Evolutionary conservation across 2,329 filamentous ascomycete genomes (phyloP).

Genomic region (Orbilia blumenaviensis): DNA sequence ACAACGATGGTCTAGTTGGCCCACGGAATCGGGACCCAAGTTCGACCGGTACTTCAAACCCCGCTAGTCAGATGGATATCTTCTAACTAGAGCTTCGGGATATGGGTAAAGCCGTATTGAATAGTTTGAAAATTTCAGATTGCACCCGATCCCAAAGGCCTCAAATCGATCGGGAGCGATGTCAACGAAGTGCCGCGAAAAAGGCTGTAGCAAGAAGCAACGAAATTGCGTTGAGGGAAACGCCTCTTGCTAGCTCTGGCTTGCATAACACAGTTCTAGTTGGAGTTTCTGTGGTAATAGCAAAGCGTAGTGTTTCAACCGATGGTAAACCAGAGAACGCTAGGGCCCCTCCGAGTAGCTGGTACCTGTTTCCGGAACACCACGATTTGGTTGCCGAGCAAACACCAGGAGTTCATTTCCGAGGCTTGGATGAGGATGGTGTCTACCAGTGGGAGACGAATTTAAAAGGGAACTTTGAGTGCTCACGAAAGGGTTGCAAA

Average conservation of each 20-base stretch:
- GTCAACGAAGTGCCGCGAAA: neutral
- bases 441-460: neutral
- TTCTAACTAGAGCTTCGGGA: slow-evolving; percentile 18
- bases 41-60: neutral
- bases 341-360: neutral
- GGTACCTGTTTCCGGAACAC: slow-evolving; percentile 1
- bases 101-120: slow-evolving; percentile 5
- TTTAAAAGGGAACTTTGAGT: neutral
- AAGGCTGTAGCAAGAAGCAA: neutral
- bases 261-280: neutral
- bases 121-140: neutral
- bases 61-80: neutral
- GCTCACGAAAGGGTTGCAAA: neutral
- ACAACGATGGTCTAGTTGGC: neutral
- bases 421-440: neutral
- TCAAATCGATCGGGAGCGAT: slow-evolving; percentile 31
- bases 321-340: no score
- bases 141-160: slow-evolving; percentile 10
- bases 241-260: no score
- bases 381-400: neutral
- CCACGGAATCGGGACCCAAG: neutral
- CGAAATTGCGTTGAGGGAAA: neutral
- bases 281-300: neutral
- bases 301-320: neutral
- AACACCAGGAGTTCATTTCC: neutral